phyloP scores from a whole-genome alignment of 768 basidiomycete species.

The Grammothele lineata region DNA sequence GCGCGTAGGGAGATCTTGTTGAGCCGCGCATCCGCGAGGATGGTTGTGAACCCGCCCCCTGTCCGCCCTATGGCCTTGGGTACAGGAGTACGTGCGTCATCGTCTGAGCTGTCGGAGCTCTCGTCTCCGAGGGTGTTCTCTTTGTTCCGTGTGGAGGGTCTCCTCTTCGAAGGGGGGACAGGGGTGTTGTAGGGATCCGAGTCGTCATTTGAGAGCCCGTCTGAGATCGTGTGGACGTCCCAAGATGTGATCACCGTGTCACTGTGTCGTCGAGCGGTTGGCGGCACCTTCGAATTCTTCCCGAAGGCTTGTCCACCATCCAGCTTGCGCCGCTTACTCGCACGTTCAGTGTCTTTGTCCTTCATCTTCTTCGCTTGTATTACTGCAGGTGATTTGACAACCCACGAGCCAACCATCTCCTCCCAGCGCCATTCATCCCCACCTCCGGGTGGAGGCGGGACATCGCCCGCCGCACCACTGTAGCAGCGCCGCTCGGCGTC shows the following conservation, averaged over 20 bases:
- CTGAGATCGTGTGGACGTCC: too few relatives aligned
- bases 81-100: constrained; percentile 10
- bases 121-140: constrained; percentile 14
- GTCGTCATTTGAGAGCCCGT: too few relatives aligned
- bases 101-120: constrained; percentile 6
- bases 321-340: constrained; percentile 6
- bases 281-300: too few relatives aligned
- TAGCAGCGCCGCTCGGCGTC: constrained; percentile 49
- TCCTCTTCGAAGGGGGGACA: background rate
- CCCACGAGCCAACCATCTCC: constrained; percentile 41
- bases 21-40: constrained; percentile 37
- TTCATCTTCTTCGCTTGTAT: constrained; percentile 1
- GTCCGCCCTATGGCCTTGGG: background rate
- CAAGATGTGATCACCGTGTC: too few relatives aligned
- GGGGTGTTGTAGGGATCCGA: background rate
- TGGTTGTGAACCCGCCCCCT: constrained; percentile 30
- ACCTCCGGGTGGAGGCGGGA: background rate
- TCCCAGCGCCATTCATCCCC: constrained; percentile 45
- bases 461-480: constrained; percentile 15
- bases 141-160: too few relatives aligned
- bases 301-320: background rate
- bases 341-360: background rate
- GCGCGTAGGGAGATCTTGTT: constrained; percentile 34
- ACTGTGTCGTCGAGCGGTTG: too few relatives aligned
- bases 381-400: constrained; percentile 31